Evolutionary conservation across 805 yeast species (phyloP), one percentile per base, ranked within the genome.

Genomic region (Wickerhamomyces strasburgensis): DNA sequence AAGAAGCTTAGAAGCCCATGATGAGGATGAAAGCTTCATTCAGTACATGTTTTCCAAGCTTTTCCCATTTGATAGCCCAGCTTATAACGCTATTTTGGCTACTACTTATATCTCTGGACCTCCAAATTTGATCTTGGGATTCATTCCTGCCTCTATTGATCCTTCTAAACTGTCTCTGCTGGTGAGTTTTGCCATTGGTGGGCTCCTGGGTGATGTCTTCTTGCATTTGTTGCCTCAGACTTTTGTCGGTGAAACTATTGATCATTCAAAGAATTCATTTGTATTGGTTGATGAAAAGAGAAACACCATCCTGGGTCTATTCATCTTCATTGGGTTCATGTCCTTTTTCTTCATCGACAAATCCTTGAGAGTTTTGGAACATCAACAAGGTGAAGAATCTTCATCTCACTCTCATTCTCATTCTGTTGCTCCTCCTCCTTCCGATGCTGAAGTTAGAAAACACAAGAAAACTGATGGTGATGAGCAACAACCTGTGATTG

Each of bases 111-210:
- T 82, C 30, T 76, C 83, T 8, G 75, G 83, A 1, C 75, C 82
- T 6, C 86, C 89, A 26, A 76, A 73, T 47, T 49, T 78, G 27
- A 56, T 78, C 14, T 58, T 80, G 16, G 72, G 73, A 0, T 54
- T 73, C 46, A 68, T 79, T 24, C 86, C 87, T 5, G 68, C 79
- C 1, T 57, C 68, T 19, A 75, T 79, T 32, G 61, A 70, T 33
- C 75, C 79, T 0, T 57, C 72, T 3, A 60, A 67, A 23, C 59
- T 80, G 26, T 64, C 76, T 8, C 53, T 73, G 18, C 57, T 83
- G 38, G 84, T 82, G 1, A 67, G 85, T 31, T 82, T 84, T 61
- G 89, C 90, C 11, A 71, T 78, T 33, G 93, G 93, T 31, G 84
- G 89, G 1, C 61, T 84, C 27, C 59, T 84, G 25, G 90, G 90